phyloP scores from a whole-genome alignment of 306 rosid species.

The Ormosia emarginata region DNA sequence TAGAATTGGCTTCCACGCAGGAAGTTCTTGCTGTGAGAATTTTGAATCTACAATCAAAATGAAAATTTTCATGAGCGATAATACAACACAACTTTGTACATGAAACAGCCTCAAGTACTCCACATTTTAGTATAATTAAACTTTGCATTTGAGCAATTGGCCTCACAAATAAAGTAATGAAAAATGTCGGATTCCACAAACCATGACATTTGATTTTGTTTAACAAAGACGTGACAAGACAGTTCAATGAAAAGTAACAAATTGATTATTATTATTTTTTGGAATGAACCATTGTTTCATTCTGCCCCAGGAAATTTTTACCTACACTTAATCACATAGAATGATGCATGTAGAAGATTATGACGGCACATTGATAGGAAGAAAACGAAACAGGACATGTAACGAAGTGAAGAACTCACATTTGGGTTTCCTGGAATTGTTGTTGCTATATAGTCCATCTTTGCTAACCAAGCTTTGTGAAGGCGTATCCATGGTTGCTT shows the following conservation, averaged over 20 bases:
- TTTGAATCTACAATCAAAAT: slow-evolving; percentile 27
- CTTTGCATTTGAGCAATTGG: background rate
- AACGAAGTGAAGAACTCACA: slow-evolving; percentile 15
- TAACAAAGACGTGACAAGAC: background rate
- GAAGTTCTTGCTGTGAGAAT: slow-evolving; percentile 52
- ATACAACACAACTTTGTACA: background rate
- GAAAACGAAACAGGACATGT: background rate
- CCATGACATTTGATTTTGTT: background rate
- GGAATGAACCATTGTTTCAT: too few relatives aligned
- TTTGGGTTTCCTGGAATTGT: slow-evolving; percentile 27
- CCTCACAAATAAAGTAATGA: background rate
- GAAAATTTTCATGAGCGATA: background rate
- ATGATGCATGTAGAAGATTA: background rate
- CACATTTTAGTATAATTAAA: background rate
- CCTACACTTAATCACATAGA: too few relatives aligned
- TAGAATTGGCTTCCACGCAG: slow-evolving; percentile 47
- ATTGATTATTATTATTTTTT: background rate
- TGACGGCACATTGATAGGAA: background rate
- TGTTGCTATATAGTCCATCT: slow-evolving; percentile 5
- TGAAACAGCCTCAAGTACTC: background rate
- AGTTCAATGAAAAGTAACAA: background rate
- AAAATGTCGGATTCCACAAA: background rate
- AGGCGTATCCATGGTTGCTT: background rate
- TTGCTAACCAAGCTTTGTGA: background rate
- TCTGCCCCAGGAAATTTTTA: too few relatives aligned